Evolutionary conservation across 192 early-diverging fungal genomes (phyloP).

Genomic region (Entomortierella chlamydospora): DNA sequence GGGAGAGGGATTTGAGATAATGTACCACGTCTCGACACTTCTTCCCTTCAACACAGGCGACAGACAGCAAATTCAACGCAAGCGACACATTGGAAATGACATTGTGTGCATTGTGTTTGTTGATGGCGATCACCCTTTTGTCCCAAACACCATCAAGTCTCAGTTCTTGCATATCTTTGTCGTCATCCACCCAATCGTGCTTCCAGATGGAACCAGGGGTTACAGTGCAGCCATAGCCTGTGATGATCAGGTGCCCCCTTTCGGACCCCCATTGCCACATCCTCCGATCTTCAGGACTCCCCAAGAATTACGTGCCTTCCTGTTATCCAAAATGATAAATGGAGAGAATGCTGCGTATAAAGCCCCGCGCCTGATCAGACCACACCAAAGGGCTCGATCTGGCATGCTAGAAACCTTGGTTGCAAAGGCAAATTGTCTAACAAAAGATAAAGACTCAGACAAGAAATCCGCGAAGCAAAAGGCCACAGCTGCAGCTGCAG

Average conservation of each 20-base stretch:
- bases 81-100: constrained; percentile 74
- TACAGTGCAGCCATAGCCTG: constrained; percentile 43
- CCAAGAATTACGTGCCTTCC: constrained; percentile 50
- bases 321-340: constrained; percentile 63
- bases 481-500: neutral
- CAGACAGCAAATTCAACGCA: constrained; percentile 75
- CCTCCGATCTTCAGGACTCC: constrained; percentile 56
- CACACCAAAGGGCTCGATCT: constrained; percentile 60
- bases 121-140: constrained; percentile 62
- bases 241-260: constrained; percentile 62
- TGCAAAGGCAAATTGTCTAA: constrained; percentile 49
- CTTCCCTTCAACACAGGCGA: constrained; percentile 76
- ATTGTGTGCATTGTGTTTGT: constrained; percentile 73
- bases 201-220: constrained; percentile 26
- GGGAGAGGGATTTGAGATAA: constrained; percentile 76
- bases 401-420: constrained; percentile 62
- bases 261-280: constrained; percentile 64
- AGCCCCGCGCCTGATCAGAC: constrained; percentile 61
- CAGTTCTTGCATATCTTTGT: constrained; percentile 71
- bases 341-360: constrained; percentile 68
- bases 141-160: constrained; percentile 65
- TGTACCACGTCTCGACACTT: constrained; percentile 83
- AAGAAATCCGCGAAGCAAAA: constrained; percentile 24
- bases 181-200: constrained; percentile 47
- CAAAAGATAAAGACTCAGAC: constrained; percentile 37